These are phyloP conservation scores for Arctium lappa DNA, from an alignment of 129 eudicot genomes.

Conservation along the genomic window DNA sequence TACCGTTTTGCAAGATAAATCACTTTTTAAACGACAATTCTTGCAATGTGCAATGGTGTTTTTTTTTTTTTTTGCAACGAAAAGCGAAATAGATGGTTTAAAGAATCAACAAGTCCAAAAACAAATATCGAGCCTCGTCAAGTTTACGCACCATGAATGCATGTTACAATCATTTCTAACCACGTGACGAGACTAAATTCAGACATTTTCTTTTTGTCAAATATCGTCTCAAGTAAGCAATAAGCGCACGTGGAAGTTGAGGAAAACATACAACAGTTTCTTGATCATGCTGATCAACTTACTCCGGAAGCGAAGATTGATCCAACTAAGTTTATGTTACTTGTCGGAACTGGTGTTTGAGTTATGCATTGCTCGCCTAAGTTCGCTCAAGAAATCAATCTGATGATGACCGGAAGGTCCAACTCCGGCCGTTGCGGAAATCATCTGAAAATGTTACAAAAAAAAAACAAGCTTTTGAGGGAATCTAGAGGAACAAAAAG, in stretches of 20 bases:
- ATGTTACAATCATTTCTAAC: neutral
- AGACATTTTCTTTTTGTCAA: neutral
- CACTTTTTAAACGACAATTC: neutral
- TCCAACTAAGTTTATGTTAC: conserved; percentile 12
- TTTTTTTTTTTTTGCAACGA: neutral
- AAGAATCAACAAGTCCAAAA: neutral
- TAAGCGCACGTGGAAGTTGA: neutral
- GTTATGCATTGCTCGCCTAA: conserved; percentile 50
- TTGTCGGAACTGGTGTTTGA: conserved; percentile 36
- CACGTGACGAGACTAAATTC: neutral
- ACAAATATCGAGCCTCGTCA: neutral
- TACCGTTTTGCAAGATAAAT: too few species aligned
- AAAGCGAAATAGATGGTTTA: neutral
- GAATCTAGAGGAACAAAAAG: too few species aligned
- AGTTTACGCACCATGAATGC: neutral
- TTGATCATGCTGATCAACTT: neutral
- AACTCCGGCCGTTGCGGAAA: conserved; percentile 18
- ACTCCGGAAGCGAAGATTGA: neutral
- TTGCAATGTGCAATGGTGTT: too few species aligned
- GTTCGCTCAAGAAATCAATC: conserved; percentile 60
- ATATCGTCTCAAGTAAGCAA: neutral
- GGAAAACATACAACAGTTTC: conserved; percentile 25
- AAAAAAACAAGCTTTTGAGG: too few species aligned
- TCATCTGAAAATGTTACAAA: conserved; percentile 29
- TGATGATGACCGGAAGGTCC: conserved; percentile 29